These are phyloP conservation scores for Mycena galopus DNA, from an alignment of 768 basidiomycete genomes.

Conservation along the genomic window DNA sequence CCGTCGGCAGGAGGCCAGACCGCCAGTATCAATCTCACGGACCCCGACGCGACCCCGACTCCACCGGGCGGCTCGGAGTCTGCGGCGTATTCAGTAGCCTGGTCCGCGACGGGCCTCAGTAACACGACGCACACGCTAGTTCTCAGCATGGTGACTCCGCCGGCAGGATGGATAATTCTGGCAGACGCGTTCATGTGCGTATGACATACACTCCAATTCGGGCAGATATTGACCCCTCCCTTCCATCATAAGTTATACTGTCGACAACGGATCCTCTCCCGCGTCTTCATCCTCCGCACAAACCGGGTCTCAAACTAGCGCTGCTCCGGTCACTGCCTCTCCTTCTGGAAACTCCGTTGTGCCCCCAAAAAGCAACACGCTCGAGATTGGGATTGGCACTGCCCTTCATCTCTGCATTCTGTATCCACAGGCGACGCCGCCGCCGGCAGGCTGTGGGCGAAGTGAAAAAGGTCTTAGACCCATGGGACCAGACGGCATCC, in stretches of 20 bases:
- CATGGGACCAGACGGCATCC: no score
- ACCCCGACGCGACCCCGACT: constrained; percentile 15
- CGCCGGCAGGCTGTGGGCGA: no score
- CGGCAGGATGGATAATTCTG: not conserved
- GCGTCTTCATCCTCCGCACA: not conserved
- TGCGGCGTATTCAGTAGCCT: constrained; percentile 14
- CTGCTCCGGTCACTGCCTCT: not conserved
- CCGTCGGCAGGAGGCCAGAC: no score
- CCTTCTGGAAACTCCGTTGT: not conserved
- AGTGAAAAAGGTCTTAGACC: no score
- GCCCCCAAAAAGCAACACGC: not conserved
- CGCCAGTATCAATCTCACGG: constrained; percentile 51
- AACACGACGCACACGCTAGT: constrained; percentile 26
- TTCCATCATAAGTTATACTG: constrained; percentile 11
- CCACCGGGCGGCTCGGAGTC: constrained; percentile 15
- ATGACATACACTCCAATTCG: no score
- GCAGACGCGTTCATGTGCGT: constrained; percentile 33
- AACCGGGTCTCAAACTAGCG: not conserved
- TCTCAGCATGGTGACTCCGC: constrained; percentile 10
- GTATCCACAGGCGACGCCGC: constrained; percentile 18
- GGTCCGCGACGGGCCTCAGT: constrained; percentile 7
- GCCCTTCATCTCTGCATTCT: constrained; percentile 24
- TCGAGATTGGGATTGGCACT: constrained; percentile 11
- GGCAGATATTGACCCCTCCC: not conserved
- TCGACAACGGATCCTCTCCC: constrained; percentile 14